phyloP scores from a whole-genome alignment of 495 filamentous ascomycete species.

The Penicillium simplicissimum region DNA sequence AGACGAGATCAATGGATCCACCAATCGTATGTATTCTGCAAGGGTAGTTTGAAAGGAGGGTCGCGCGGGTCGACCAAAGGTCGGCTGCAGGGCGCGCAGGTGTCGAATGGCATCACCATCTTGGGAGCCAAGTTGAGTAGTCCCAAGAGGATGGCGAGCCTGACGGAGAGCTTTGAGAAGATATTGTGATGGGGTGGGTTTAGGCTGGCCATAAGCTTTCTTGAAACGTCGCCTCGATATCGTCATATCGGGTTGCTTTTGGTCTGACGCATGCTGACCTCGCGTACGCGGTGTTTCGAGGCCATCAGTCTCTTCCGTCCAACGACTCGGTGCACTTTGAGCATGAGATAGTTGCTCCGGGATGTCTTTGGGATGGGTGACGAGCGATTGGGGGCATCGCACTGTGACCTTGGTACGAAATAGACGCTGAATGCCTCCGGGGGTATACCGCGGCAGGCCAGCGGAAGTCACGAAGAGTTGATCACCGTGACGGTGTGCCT shows the following conservation, averaged over 20 bases:
- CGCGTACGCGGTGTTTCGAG: not conserved
- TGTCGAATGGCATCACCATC: not conserved
- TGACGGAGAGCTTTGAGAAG: constrained; percentile 37
- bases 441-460: constrained; percentile 8
- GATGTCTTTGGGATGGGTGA: not conserved
- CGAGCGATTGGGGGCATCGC: not conserved
- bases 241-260: not conserved
- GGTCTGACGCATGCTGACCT: not conserved
- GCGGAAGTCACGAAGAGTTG: not conserved
- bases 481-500: constrained; percentile 8
- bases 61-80: constrained; percentile 20
- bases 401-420: constrained; percentile 6
- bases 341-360: not conserved
- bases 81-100: constrained; percentile 7
- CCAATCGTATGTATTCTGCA: constrained; percentile 40
- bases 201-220: not conserved
- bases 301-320: not conserved
- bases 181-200: constrained; percentile 38
- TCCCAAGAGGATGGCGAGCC: constrained; percentile 25
- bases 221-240: constrained; percentile 2
- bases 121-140: not conserved
- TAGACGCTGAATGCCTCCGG: constrained; percentile 8
- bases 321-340: not conserved
- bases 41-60: constrained; percentile 38
- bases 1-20: constrained; percentile 36